Base-by-base conservation (phyloP, 139 green algal species). In the Picochlorum sp. region DNA sequence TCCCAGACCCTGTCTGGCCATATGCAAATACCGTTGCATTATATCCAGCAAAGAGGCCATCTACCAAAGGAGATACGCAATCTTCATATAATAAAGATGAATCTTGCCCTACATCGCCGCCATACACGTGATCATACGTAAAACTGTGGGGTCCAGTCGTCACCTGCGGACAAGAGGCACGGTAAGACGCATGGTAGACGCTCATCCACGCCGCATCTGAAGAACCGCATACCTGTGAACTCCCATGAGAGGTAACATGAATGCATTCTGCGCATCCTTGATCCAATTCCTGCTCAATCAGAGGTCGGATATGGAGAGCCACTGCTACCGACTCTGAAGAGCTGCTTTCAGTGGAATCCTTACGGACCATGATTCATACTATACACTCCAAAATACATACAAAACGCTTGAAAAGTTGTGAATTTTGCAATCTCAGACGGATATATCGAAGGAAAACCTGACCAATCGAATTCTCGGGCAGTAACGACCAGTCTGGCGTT, bases 11-110 rank as follows among this genome's bases (percentile, higher is more conserved):
- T 6, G 78, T 85, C 58, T 85, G 78, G 10, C 78, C 78, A 49
- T 85, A 85, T 9, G 74, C 75, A 71, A 84, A 77, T 18, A 84
- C 74, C 1, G 88, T 95, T 0, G 88, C 89, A 54, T 95, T 96
- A 81, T 95, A 96, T 20, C 90, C 90, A 6, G 78, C 81, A 71
- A 96, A 95, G 1, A 96, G 72, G 24, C 87, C 86, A 0, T 84
- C 74, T 2, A 96, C 86, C 14, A 96, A 81, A 3, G 89, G 86
- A 15, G 81, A 60, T 2, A 96, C 83, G 45, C 85, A 94, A 3
- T 78, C 50, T 0, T 64, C 14, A 68, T 90, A 96, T 2, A 96
- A 77, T 20, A 65, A 38, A 9, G 58, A 52, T 1, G 78, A 58
- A 2, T 61, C 45, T 16, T 63, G n/a, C 0, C 74, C 83, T 2